Evolutionary conservation across 73 alveolate genomes (phyloP).

Genomic region (Halteria grandinella): DNA sequence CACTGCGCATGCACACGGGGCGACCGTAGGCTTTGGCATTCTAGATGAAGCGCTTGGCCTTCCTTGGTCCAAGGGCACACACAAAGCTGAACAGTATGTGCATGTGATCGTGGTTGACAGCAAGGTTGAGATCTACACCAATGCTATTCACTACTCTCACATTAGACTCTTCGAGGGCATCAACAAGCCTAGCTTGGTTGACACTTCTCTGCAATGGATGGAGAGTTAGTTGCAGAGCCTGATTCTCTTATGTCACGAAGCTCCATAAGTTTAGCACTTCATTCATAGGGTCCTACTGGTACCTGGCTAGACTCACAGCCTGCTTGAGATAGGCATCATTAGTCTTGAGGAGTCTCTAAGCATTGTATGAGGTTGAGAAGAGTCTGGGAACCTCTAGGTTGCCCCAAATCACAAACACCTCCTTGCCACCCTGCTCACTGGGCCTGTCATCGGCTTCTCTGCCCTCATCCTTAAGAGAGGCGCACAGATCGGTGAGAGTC

Average conservation of each 20-base stretch:
- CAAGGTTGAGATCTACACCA: conserved; percentile 80
- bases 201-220: conserved; percentile 64
- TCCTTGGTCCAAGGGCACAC: conserved; percentile 89
- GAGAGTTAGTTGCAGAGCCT: conserved; percentile 49
- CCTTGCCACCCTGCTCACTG: neutral
- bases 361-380: conserved; percentile 74
- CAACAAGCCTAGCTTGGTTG: conserved; percentile 51
- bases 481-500: neutral
- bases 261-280: conserved; percentile 76
- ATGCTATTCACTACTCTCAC: conserved; percentile 58
- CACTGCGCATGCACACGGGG: conserved; percentile 36
- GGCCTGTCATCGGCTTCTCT: conserved; percentile 1
- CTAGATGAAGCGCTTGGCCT: conserved; percentile 75
- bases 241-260: conserved; percentile 52
- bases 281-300: conserved; percentile 67
- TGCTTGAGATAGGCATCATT: conserved; percentile 33
- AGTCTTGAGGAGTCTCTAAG: conserved; percentile 21
- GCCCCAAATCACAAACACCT: conserved; percentile 53
- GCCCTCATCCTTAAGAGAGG: neutral
- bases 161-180: conserved; percentile 54
- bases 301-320: conserved; percentile 69
- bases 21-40: conserved; percentile 29
- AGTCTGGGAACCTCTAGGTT: conserved; percentile 71
- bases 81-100: conserved; percentile 73
- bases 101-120: conserved; percentile 77